Percentiles rank a stretch among this genome's conserved stretches.
phyloP scores from a whole-genome alignment of 2,329 filamentous ascomycete species.

The Calonectria crousiana region DNA sequence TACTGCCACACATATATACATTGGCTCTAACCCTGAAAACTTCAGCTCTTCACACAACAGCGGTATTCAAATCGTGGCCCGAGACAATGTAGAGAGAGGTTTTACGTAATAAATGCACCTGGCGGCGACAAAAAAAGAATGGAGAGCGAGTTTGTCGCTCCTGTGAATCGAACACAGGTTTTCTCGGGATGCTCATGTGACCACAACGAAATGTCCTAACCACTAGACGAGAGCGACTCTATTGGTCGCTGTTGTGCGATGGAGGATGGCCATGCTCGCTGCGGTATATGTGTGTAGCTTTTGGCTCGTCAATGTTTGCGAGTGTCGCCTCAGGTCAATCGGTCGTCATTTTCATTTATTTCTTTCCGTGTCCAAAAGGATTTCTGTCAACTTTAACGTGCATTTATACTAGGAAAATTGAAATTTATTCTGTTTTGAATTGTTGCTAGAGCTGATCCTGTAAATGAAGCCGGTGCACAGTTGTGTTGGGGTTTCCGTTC shows the following conservation, averaged over 20 bases:
- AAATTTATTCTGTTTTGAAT: not conserved
- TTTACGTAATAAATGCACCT: not conserved
- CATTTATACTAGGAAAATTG: not conserved
- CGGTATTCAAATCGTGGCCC: not conserved
- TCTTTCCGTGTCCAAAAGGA: too few relatives aligned
- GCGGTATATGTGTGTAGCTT: not conserved
- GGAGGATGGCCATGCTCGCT: not conserved
- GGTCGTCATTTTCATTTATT: too few relatives aligned
- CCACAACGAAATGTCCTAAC: conserved; percentile 29
- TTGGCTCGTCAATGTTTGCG: not conserved
- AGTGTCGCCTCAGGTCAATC: too few relatives aligned
- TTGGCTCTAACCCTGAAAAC: not conserved
- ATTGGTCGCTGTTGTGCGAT: not conserved
- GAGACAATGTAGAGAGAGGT: too few relatives aligned
- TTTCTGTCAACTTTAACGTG: too few relatives aligned
- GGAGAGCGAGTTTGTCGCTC: conserved; percentile 11
- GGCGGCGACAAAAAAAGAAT: not conserved
- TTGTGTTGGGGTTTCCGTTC: not conserved
- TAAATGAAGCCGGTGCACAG: not conserved
- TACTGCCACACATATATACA: not conserved
- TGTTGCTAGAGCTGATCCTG: not conserved
- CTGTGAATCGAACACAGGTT: conserved; percentile 28
- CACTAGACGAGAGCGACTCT: conserved; percentile 16
- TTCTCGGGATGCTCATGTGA: conserved; percentile 16
- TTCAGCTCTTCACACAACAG: not conserved